phyloP scores from a whole-genome alignment of 768 basidiomycete genomes.

The Hortiboletus campestris region DNA sequence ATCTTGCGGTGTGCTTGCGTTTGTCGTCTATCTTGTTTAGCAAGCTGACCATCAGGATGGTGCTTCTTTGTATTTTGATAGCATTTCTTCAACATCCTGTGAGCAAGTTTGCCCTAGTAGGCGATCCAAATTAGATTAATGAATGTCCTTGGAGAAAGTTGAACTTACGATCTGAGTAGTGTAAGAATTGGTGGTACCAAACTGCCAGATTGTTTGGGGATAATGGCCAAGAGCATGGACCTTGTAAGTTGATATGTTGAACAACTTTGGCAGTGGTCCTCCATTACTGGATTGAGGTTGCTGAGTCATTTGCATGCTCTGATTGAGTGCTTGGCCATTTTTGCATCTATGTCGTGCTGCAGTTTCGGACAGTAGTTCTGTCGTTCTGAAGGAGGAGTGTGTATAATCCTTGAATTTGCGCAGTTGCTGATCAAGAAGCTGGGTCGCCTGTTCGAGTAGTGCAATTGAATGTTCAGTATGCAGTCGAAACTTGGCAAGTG shows the following conservation, averaged over 20 bases:
- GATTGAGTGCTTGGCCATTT: neutral
- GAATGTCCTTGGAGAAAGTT: neutral
- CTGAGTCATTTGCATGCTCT: too few relatives aligned
- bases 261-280: neutral
- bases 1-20: neutral
- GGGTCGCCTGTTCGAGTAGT: neutral
- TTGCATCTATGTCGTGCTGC: neutral
- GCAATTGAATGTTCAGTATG: slow-evolving; percentile 33
- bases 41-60: neutral
- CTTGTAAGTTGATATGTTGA: neutral
- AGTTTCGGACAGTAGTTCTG: neutral
- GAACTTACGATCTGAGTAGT: neutral
- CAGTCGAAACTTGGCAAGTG: slow-evolving; percentile 17
- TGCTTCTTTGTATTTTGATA: neutral
- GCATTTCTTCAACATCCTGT: neutral
- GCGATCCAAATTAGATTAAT: neutral
- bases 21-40: neutral
- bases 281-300: too few relatives aligned
- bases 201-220: neutral
- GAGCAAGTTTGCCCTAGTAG: neutral
- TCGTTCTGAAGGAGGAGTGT: neutral
- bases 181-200: neutral
- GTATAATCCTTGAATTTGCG: neutral
- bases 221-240: neutral
- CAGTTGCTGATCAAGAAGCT: neutral